phyloP scores from a whole-genome alignment of 2,329 filamentous ascomycete species.

The Hirsutella minnesotensis region DNA sequence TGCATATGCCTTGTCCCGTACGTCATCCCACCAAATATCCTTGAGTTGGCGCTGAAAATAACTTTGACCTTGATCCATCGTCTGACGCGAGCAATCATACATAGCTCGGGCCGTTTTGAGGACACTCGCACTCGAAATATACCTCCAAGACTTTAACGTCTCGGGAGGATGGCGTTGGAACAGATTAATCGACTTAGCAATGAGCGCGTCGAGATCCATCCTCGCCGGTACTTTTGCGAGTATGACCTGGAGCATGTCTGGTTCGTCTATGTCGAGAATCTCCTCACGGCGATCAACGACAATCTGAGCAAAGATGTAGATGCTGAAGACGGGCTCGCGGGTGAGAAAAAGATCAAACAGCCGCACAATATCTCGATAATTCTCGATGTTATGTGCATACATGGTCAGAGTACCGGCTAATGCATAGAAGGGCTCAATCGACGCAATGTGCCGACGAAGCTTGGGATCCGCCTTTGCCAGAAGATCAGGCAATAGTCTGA shows the following conservation, averaged over 20 bases:
- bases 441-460: conserved; percentile 64
- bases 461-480: conserved; percentile 58
- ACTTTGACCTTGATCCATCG: conserved; percentile 50
- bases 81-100: conserved; percentile 38
- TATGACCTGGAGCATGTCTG: conserved; percentile 83
- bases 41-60: conserved; percentile 61
- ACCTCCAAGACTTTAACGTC: conserved; percentile 56
- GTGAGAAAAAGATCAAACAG: conserved; percentile 89
- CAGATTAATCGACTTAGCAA: conserved; percentile 52
- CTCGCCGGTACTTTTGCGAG: conserved; percentile 77
- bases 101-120: conserved; percentile 66
- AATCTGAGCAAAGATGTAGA: conserved; percentile 89
- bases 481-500: conserved; percentile 78
- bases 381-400: conserved; percentile 91
- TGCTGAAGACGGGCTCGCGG: conserved; percentile 71
- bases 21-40: conserved; percentile 58
- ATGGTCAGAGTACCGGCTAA: conserved; percentile 88
- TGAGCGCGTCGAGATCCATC: conserved; percentile 68
- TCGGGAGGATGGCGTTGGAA: conserved; percentile 61
- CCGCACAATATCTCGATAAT: conserved; percentile 77
- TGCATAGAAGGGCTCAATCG: conserved; percentile 80
- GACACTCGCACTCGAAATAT: conserved; percentile 64
- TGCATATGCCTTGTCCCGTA: conserved; percentile 15
- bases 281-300: conserved; percentile 70
- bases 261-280: conserved; percentile 82